Conservation (phyloP, 352 stramenopile species). For the Phytophthora nicotianae region DNA sequence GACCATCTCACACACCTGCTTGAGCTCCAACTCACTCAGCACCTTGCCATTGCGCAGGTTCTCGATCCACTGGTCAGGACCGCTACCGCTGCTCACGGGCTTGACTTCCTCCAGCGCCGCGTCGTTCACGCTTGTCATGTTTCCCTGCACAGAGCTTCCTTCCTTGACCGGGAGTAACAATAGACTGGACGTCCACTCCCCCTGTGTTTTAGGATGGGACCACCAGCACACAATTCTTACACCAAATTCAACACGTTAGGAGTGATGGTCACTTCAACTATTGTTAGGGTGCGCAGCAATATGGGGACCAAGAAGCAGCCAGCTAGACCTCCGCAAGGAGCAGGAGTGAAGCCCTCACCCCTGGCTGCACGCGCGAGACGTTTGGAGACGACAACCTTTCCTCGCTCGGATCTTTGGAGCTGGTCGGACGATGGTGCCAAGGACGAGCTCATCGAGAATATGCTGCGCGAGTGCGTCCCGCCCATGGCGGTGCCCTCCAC, state of each 20-base stretch:
- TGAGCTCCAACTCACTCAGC: slow-evolving; percentile 88
- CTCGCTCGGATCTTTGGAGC: slow-evolving; percentile 62
- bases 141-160: neutral
- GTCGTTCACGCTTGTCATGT: slow-evolving; percentile 73
- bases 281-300: neutral
- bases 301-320: slow-evolving; percentile 27
- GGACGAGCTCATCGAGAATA: slow-evolving; percentile 58
- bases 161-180: slow-evolving; percentile 17
- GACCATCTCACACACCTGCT: slow-evolving; percentile 90
- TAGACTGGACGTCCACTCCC: slow-evolving; percentile 30
- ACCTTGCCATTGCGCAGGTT: slow-evolving; percentile 77
- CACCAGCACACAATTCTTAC: slow-evolving; percentile 16
- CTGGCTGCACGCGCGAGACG: slow-evolving; percentile 23
- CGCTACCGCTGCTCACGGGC: slow-evolving; percentile 56
- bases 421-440: slow-evolving; percentile 44
- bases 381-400: slow-evolving; percentile 39
- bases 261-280: slow-evolving; percentile 29
- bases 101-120: slow-evolving; percentile 58
- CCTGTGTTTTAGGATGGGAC: slow-evolving; percentile 14
- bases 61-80: slow-evolving; percentile 88
- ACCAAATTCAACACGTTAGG: neutral
- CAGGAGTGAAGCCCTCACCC: slow-evolving; percentile 13
- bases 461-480: slow-evolving; percentile 55
- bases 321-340: slow-evolving; percentile 3
- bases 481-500: slow-evolving; percentile 20